phyloP scores from a whole-genome alignment of 768 basidiomycete genomes.

The Lactarius indigo region DNA sequence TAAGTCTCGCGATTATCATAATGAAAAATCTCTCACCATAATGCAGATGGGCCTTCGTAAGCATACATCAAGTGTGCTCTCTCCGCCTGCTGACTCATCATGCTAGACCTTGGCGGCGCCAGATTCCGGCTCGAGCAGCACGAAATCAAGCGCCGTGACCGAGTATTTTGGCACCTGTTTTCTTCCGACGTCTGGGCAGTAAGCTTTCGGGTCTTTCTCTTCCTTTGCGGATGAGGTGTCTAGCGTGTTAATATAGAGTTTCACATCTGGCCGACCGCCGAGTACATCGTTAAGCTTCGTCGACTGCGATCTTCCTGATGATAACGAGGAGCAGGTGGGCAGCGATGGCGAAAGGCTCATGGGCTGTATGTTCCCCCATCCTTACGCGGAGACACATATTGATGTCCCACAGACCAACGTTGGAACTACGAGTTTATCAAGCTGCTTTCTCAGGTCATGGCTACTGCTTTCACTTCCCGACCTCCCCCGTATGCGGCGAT shows the following conservation, averaged over 20 bases:
- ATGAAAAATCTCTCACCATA: neutral
- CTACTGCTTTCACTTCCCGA: constrained; percentile 35
- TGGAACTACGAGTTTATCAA: constrained; percentile 52
- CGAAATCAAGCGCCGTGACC: constrained; percentile 45
- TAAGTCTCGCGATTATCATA: constrained; percentile 35
- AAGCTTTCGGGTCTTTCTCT: constrained; percentile 6
- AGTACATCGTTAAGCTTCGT: constrained; percentile 25
- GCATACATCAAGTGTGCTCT: too few species aligned
- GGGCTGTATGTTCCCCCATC: constrained; percentile 12
- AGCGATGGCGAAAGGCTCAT: constrained; percentile 14
- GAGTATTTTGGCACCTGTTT: constrained; percentile 70
- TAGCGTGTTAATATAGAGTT: constrained; percentile 25
- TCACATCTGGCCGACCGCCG: constrained; percentile 31
- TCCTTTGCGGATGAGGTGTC: neutral
- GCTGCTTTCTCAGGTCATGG: constrained; percentile 44
- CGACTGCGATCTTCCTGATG: constrained; percentile 29
- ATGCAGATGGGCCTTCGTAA: constrained; percentile 53
- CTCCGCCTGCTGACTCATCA: constrained; percentile 12
- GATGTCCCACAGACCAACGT: constrained; percentile 39
- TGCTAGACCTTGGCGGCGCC: constrained; percentile 53
- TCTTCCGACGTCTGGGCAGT: constrained; percentile 60
- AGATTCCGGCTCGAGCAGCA: constrained; percentile 55
- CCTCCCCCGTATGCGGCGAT: constrained; percentile 49
- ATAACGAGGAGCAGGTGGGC: constrained; percentile 15
- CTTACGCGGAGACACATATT: neutral